Base-by-base conservation (phyloP, 768 basidiomycete species). In the Termitomyces titanicus region DNA sequence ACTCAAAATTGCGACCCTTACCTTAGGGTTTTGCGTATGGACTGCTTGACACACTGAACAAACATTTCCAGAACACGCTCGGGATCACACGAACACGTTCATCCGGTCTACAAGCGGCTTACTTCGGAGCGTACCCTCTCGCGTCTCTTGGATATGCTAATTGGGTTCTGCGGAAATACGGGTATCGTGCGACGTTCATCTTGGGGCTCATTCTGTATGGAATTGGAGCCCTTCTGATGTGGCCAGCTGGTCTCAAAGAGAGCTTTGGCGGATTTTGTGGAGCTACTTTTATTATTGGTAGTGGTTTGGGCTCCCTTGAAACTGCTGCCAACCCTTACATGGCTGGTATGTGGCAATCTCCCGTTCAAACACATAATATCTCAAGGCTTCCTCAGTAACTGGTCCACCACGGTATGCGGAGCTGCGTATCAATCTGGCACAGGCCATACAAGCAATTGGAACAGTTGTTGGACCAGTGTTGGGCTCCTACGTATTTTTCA, bases 241-340 rank as follows among this genome's bases (percentile, higher is more conserved):
- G 70, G 70, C 70, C 70, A 6, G 69, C 70, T 10, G 69, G 61
- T 3, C 64, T 72, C 13, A 68, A 70, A 40, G 60, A 63, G 37
- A 69, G 67, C 7, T 72, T 72, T 49, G 70, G 70, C 13, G 70
- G 70, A 11, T 72, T 72, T 53, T 72, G 70, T 29, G 70, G 69
- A 12, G 70, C 70, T 5, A 72, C 70, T 2, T 72, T 72, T 54
- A 63, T 72, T 33, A 72, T 72, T 37, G 70, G 69, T 3, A 70
- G 68, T 51, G 70, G 70, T 0, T 59, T 72, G 7, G 70, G 70
- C 2, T 64, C 65, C 24, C 57, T 72, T 10, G 70, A 72, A 50
- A 68, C 68, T 2, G 70, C 67, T 24, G 69, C 69, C 27, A 72
- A 72, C 48, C 70, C 70, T 0, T 72, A 70, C 52, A 72, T 72